Evolutionary conservation across 2,329 filamentous ascomycete genomes (phyloP), one percentile per base, ranked within the genome.

Genomic region (Zymoseptoria crescenta): DNA sequence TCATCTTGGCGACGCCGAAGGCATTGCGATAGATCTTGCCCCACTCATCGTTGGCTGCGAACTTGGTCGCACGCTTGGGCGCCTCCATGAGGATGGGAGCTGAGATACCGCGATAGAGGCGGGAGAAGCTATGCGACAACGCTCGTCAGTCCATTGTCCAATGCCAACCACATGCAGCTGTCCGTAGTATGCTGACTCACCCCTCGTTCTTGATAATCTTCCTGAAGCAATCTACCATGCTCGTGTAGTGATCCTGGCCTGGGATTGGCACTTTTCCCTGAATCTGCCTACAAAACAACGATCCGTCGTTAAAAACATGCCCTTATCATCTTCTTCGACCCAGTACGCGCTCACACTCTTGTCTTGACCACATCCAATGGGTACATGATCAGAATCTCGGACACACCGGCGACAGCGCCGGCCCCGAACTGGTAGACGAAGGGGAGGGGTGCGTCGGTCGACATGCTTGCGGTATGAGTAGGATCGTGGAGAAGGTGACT

Each of bases 41-140:
- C 94, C 94, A 99, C 75, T 93, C 90, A 75, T 99, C 94, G 78
- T 99, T 99, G 77, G 94, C 94, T 52, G 94, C 93, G 77, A 99
- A 99, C 77, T 99, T 99, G 80, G 91, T 97, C 50, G 93, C 93
- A 78, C 80, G 86, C 84, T 96, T 96, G 76, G 89, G 87, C 58
- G 92, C 92, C 77, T 97, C 93, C 93, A 99, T 99, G 67, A 97
- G 83, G 72, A 99, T 97, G 55, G 94, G 94, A 27, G 94, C 93
- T 51, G 84, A 86, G 76, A 99, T 99, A 72, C 94, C 94, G 67
- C 94, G 91, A 81, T 99, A 99, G 62, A 99, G 82, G 67, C 93
- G 86, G 63, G 90, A 94, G 76, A 89, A 86, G 61, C 64, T 60
- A 56, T 94, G 68, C 20, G 49, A 51, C 35, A 55, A 58, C 24